phyloP scores from a whole-genome alignment of 108 stramenopile genomes.

The Skeletonema menzelii region DNA sequence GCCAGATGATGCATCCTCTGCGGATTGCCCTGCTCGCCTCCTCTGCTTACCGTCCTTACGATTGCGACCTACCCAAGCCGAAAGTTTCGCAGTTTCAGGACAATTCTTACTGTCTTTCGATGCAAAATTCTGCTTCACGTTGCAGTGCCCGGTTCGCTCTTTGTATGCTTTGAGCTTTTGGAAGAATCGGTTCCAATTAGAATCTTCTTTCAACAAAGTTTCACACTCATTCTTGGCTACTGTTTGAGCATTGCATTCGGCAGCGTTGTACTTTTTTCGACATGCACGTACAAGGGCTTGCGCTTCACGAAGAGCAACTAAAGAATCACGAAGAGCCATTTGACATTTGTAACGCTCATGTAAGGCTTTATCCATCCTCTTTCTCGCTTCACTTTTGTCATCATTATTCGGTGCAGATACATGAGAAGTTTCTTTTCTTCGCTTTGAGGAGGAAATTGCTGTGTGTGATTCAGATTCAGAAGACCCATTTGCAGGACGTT shows the following conservation, averaged over 20 bases:
- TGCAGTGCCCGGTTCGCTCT: conserved; percentile 38
- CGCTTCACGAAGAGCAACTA: conserved; percentile 27
- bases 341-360: conserved; percentile 28
- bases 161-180: conserved; percentile 51
- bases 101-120: conserved; percentile 22
- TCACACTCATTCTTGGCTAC: conserved; percentile 43
- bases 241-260: conserved; percentile 20
- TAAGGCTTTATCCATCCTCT: conserved; percentile 40
- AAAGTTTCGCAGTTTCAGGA: conserved; percentile 28
- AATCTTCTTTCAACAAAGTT: conserved; percentile 26
- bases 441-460: neutral
- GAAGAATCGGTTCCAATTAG: conserved; percentile 55
- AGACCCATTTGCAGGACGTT: neutral
- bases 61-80: conserved; percentile 35
- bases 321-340: conserved; percentile 41
- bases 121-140: conserved; percentile 35
- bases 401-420: neutral
- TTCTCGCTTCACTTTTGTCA: conserved; percentile 18
- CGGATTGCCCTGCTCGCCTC: neutral
- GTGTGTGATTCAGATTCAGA: neutral
- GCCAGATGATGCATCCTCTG: neutral
- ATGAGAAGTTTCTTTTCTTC: neutral
- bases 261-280: conserved; percentile 26
- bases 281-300: conserved; percentile 18
- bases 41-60: conserved; percentile 31